Evolutionary conservation across 2,329 filamentous ascomycete species (phyloP).

Genomic region (Pseudocercospora macadamiae): DNA sequence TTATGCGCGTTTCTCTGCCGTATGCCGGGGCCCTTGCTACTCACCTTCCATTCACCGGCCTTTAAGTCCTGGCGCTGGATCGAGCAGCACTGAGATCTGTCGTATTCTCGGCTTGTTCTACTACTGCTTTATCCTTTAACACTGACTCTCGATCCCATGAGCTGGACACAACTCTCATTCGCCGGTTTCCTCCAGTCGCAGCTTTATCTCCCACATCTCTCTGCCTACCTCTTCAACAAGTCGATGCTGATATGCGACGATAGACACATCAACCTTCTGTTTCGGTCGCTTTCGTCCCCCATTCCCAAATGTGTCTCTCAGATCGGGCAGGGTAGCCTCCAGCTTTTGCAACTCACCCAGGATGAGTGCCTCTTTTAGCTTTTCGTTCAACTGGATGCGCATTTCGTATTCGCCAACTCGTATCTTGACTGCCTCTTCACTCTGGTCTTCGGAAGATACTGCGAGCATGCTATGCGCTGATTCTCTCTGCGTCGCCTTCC

Average conservation of each 20-base stretch:
- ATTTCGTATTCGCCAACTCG: not conserved
- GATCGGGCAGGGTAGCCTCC: not conserved
- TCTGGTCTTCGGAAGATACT: too few species aligned
- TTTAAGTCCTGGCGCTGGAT: too few species aligned
- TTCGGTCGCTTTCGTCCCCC: not conserved
- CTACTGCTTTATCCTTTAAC: too few species aligned
- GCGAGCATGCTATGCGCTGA: too few species aligned
- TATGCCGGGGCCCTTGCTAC: too few species aligned
- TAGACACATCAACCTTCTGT: not conserved
- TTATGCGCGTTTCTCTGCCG: too few species aligned
- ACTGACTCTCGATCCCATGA: too few species aligned
- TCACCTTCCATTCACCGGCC: too few species aligned
- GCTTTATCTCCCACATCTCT: not conserved
- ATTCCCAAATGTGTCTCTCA: not conserved
- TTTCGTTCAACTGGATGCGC: not conserved
- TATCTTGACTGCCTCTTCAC: not conserved
- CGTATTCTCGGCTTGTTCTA: too few species aligned
- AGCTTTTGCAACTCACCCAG: not conserved
- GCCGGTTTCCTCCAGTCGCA: not conserved
- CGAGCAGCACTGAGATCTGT: too few species aligned
- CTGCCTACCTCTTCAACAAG: not conserved
- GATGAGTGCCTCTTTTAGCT: not conserved
- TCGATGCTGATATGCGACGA: not conserved
- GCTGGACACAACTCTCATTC: not conserved
- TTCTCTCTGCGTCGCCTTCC: not conserved